Conservation (phyloP, 164 flowering plant species). For the Macadamia integrifolia region DNA sequence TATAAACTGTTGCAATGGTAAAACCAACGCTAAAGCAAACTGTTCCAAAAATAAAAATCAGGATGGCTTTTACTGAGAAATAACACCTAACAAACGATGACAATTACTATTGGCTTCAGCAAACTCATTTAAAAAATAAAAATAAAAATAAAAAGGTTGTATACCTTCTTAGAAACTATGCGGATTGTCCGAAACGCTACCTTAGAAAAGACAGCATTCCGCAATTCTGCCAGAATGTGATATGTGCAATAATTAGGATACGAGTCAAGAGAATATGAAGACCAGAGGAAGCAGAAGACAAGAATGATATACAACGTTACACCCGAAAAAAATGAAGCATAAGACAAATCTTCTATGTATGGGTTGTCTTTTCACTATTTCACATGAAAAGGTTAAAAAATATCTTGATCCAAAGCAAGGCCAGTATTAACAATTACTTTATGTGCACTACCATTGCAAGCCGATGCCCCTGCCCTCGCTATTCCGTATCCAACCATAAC, state of each 20-base stretch:
- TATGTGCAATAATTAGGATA: slow-evolving; percentile 5
- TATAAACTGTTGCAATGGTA: too few species aligned
- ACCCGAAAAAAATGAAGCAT: background rate
- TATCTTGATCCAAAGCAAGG: slow-evolving; percentile 4
- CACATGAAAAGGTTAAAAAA: background rate
- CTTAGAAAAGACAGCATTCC: slow-evolving; percentile 97
- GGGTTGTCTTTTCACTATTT: background rate
- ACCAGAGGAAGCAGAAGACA: background rate
- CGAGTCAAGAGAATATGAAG: background rate
- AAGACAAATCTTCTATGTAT: background rate
- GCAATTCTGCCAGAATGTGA: slow-evolving; percentile 50
- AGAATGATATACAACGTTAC: background rate
- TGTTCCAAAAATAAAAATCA: too few species aligned
- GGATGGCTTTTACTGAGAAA: background rate
- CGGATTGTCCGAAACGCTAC: slow-evolving; percentile 92
- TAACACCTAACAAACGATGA: background rate
- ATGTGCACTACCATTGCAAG: slow-evolving; percentile 74
- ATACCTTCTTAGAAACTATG: slow-evolving; percentile 82
- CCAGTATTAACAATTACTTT: slow-evolving; percentile 13
- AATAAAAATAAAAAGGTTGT: background rate
- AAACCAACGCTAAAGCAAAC: too few species aligned
- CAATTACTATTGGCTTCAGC: background rate
- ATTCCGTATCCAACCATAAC: slow-evolving; percentile 94
- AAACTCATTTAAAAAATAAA: background rate
- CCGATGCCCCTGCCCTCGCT: slow-evolving; percentile 85